Evolutionary conservation across 192 early-diverging fungal species (phyloP).

Genomic region (Coemansia sp.): DNA sequence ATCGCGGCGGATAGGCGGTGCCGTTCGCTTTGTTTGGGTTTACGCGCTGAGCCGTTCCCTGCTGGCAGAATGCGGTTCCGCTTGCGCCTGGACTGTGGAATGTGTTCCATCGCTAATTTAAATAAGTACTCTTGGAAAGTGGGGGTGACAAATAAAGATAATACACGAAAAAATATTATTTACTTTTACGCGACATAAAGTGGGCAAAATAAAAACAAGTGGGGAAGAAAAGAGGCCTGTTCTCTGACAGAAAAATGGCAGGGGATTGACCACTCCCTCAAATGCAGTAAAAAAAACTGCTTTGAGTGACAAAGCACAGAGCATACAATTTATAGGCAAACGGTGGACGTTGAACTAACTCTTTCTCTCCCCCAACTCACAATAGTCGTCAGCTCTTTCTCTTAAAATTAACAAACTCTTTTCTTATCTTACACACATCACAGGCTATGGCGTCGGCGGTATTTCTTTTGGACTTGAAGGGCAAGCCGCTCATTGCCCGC

Average conservation of each 20-base stretch:
- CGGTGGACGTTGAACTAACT: too few relatives aligned
- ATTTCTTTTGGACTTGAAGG: conserved; percentile 96
- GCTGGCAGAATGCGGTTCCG: not conserved
- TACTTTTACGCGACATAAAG: not conserved
- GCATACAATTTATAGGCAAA: too few relatives aligned
- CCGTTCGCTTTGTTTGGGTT: not conserved
- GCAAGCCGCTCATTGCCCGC: conserved; percentile 97
- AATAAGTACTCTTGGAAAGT: not conserved
- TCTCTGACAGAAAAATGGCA: not conserved
- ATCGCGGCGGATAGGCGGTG: not conserved
- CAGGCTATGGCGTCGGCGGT: conserved; percentile 67
- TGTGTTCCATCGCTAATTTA: not conserved
- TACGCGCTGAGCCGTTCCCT: not conserved
- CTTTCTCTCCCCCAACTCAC: too few relatives aligned
- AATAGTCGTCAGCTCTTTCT: too few relatives aligned
- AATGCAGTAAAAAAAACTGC: not conserved
- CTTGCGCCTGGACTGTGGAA: not conserved
- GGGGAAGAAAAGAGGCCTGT: not conserved
- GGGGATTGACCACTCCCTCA: not conserved
- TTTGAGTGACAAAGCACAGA: not conserved
- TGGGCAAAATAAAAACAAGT: not conserved
- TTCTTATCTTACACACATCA: not conserved
- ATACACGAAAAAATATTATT: not conserved
- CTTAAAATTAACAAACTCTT: not conserved
- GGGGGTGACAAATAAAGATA: not conserved